These are phyloP conservation scores for Beauveria sp. DNA, from an alignment of 2,329 filamentous ascomycete genomes.

Conservation along the genomic window DNA sequence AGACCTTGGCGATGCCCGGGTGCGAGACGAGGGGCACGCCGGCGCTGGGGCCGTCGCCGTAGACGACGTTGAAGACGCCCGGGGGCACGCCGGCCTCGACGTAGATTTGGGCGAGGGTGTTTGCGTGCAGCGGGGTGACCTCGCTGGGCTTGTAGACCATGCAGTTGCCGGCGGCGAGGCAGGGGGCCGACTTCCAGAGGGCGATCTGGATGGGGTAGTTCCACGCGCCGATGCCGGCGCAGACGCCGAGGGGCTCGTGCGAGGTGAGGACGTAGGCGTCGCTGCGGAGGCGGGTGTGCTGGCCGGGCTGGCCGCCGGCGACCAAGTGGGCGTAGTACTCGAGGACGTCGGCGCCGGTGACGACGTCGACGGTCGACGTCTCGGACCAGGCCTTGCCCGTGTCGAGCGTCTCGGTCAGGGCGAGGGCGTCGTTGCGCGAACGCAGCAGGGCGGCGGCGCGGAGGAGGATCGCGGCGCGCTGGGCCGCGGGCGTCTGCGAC, in stretches of 20 bases:
- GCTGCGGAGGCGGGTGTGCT: constrained; percentile 64
- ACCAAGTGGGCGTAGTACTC: constrained; percentile 81
- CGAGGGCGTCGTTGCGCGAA: constrained; percentile 70
- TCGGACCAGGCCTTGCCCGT: constrained; percentile 82
- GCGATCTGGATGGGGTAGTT: constrained; percentile 90
- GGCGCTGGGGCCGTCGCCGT: constrained; percentile 65
- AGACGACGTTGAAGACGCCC: constrained; percentile 81
- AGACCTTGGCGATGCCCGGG: constrained; percentile 70
- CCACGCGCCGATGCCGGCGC: constrained; percentile 82
- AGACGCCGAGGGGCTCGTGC: constrained; percentile 76
- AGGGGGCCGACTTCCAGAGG: constrained; percentile 82
- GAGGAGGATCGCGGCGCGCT: constrained; percentile 70
- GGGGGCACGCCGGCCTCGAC: constrained; percentile 70
- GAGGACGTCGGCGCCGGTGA: constrained; percentile 75
- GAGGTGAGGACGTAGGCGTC: constrained; percentile 78
- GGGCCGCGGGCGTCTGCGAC: constrained; percentile 67
- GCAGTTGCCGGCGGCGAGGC: constrained; percentile 77
- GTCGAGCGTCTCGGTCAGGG: constrained; percentile 71
- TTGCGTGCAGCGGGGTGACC: constrained; percentile 75
- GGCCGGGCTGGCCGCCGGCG: constrained; percentile 72
- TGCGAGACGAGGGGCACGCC: constrained; percentile 70
- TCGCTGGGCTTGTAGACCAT: constrained; percentile 91
- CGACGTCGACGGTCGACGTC: constrained; percentile 75
- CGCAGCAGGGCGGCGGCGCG: constrained; percentile 68
- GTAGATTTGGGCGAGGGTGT: constrained; percentile 68